Evolutionary conservation across 2,329 filamentous ascomycete genomes (phyloP).

Genomic region (Zasmidium citrigriseum): DNA sequence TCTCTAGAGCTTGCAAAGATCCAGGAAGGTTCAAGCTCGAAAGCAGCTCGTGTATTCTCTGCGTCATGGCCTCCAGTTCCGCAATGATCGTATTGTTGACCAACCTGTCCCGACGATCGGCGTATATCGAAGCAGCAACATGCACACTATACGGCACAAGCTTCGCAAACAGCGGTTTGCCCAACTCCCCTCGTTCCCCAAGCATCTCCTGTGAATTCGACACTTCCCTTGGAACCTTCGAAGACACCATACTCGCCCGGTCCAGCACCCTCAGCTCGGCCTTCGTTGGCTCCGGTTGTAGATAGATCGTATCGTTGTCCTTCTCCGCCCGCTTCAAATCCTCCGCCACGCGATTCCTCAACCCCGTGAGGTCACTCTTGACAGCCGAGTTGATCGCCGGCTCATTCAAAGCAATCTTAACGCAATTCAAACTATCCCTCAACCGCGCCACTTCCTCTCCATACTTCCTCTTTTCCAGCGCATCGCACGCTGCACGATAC

Average conservation of each 20-base stretch:
- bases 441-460: constrained; percentile 92
- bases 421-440: constrained; percentile 77
- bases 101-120: constrained; percentile 84
- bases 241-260: constrained; percentile 82
- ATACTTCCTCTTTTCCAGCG: constrained; percentile 89
- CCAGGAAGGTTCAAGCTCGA: constrained; percentile 85
- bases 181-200: constrained; percentile 74
- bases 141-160: constrained; percentile 96
- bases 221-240: constrained; percentile 78
- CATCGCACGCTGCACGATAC: constrained; percentile 86
- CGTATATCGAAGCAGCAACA: constrained; percentile 91
- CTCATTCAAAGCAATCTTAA: constrained; percentile 84
- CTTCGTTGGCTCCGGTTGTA: constrained; percentile 82
- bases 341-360: constrained; percentile 81
- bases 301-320: constrained; percentile 94
- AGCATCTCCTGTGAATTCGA: constrained; percentile 77
- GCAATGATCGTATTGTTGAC: constrained; percentile 86
- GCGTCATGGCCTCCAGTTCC: constrained; percentile 78
- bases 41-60: constrained; percentile 74
- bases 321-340: constrained; percentile 91
- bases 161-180: constrained; percentile 82
- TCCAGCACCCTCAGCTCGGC: constrained; percentile 83
- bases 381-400: constrained; percentile 81
- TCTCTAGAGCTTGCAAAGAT: constrained; percentile 90
- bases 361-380: constrained; percentile 74